Evolutionary conservation across 768 basidiomycete genomes (phyloP).

Genomic region (Phlebiopsis gigantea): DNA sequence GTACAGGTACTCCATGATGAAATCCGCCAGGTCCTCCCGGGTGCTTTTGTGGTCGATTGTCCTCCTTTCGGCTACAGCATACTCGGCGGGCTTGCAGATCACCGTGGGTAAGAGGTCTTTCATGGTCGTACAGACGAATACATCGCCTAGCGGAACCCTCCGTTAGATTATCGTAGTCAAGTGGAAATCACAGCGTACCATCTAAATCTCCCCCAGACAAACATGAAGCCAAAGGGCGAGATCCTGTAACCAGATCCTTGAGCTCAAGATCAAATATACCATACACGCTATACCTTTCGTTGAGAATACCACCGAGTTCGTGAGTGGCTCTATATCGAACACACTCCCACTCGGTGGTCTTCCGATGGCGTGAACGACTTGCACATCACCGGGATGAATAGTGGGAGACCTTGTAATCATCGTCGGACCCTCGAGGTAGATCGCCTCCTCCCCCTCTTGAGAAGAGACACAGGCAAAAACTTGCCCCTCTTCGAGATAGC

Average conservation of each 20-base stretch:
- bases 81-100: conserved; percentile 36
- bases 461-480: conserved; percentile 49
- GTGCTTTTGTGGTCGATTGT: conserved; percentile 39
- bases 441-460: conserved; percentile 17
- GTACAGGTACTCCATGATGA: conserved; percentile 61
- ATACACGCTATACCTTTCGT: conserved; percentile 37
- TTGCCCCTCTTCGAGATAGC: conserved; percentile 41
- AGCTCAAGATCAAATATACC: neutral
- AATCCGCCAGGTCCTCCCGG: conserved; percentile 58
- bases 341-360: conserved; percentile 46
- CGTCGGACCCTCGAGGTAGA: conserved; percentile 47
- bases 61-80: conserved; percentile 40
- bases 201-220: conserved; percentile 71
- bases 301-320: conserved; percentile 64
- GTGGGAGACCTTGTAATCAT: conserved; percentile 42
- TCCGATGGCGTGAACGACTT: conserved; percentile 55
- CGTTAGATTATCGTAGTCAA: neutral
- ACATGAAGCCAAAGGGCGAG: conserved; percentile 56
- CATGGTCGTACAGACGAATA: conserved; percentile 8
- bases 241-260: conserved; percentile 30
- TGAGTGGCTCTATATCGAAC: conserved; percentile 43
- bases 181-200: conserved; percentile 30
- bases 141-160: conserved; percentile 4
- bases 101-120: conserved; percentile 19
- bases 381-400: conserved; percentile 67